Evolutionary conservation across 371 early-diverging fungal genomes (phyloP), one percentile per base, ranked within the genome.

Genomic region (Circinella minor): DNA sequence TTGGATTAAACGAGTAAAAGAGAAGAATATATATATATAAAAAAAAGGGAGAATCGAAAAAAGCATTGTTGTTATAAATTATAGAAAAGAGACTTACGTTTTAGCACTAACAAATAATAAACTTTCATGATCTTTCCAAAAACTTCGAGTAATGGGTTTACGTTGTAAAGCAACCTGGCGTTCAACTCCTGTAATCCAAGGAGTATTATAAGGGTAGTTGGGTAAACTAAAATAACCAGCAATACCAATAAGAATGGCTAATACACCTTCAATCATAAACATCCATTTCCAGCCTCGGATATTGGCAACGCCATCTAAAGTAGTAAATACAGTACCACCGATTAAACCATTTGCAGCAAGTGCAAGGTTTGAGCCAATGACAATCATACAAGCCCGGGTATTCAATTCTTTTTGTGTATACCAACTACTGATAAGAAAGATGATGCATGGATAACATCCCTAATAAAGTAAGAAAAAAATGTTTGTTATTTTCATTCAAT

Each of bases 91-190:
- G 5, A 61, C 61, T 63, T 34, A 63, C 63, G 63, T 63, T 34
- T 63, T 63, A 47, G 63, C 63, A 15, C 63, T 63, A 18, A 63
- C 63, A 20, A 63, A 63, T 27, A 63, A 47, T 14, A 63, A 36
- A 8, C 63, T 63, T 34, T 63, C 63, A 4, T 63, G 63, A 11
- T 63, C 63, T 34, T 63, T 20, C n/a, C 43, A 47, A n/a, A 47
- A 38, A 10, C n/a, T 46, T 27, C 46, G 18, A 18, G 47, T 20
- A n/a, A 63, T 63, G 11, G 63, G 63, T 27, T 63, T 63, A n/a
- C 91, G 81, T 17, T 70, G 43, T 4, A 77, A 71, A 4, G 88
- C 86, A 37, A 89, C 62, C 8, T 77, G 77, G 38, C 84, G 78
- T 71, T 88, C 84, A 59, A 80, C 82, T 11, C 74, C 73, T 34